Conservation (phyloP, 2,329 filamentous ascomycete genomes). For the Stagonosporopsis rhizophila region DNA sequence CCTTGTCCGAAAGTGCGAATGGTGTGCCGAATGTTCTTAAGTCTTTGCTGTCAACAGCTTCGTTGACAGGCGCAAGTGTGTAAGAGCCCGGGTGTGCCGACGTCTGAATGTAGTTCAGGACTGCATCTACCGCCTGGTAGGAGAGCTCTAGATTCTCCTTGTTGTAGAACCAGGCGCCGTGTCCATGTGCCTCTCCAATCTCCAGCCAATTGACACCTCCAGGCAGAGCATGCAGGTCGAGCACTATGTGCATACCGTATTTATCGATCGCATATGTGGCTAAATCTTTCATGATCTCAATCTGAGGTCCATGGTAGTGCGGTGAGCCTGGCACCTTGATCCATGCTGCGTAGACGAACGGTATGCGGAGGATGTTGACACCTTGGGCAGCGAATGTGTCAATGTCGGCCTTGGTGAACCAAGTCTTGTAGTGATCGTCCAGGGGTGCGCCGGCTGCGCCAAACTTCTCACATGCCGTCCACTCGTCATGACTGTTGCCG, state of each 20-base stretch:
- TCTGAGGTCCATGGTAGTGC: conserved; percentile 6
- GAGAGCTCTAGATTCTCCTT: conserved; percentile 41
- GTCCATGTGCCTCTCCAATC: conserved; percentile 25
- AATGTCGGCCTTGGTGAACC: conserved; percentile 23
- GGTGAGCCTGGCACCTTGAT: conserved; percentile 12
- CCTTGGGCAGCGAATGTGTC: conserved; percentile 5
- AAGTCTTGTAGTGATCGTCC: conserved; percentile 38
- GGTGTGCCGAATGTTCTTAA: conserved; percentile 36
- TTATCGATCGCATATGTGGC: conserved; percentile 42
- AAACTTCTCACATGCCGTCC: conserved; percentile 39
- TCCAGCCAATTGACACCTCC: conserved; percentile 40
- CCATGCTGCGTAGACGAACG: conserved; percentile 10
- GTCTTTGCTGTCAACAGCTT: conserved; percentile 44
- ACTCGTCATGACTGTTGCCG: conserved; percentile 39
- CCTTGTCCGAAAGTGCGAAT: conserved; percentile 37
- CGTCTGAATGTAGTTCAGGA: conserved; percentile 39
- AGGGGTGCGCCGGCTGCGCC: conserved; percentile 36
- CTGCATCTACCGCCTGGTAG: conserved; percentile 38
- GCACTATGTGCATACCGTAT: conserved; percentile 46
- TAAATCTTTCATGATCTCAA: conserved; percentile 10
- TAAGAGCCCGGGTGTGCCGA: conserved; percentile 38
- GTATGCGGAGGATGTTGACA: conserved; percentile 8
- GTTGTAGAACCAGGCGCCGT: conserved; percentile 45
- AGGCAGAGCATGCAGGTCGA: conserved; percentile 40
- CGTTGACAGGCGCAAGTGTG: conserved; percentile 48